A percentile compares a stretch with the other conserved stretches of the same genome.
phyloP scores from a whole-genome alignment of 2,329 filamentous ascomycete species.

The Colletotrichum caudatum region DNA sequence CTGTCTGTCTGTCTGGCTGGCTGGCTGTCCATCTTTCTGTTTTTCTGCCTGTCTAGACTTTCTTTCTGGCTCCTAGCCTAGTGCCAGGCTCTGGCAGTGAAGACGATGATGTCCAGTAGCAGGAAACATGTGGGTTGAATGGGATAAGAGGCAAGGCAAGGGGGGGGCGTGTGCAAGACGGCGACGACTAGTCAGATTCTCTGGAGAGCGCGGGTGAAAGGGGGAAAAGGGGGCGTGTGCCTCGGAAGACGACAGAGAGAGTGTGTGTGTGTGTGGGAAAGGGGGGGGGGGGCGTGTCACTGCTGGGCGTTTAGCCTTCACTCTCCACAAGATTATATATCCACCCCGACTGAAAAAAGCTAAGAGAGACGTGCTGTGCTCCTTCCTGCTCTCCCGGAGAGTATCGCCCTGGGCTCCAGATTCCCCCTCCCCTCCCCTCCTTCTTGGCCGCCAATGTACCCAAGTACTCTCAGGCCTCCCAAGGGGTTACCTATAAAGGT shows the following conservation, averaged over 20 bases:
- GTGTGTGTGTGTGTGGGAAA: not conserved
- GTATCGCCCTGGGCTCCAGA: not conserved
- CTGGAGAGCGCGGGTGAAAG: constrained; percentile 24
- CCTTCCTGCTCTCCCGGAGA: constrained; percentile 37
- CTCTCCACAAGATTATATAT: constrained; percentile 11
- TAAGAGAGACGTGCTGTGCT: constrained; percentile 39
- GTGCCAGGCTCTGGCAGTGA: not conserved
- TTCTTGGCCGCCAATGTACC: constrained; percentile 6
- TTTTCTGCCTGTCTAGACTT: not conserved
- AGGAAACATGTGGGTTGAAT: constrained; percentile 12
- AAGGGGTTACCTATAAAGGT: too few relatives aligned
- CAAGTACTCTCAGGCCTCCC: not conserved
- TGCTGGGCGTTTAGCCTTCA: constrained; percentile 16
- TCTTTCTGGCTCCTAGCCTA: not conserved
- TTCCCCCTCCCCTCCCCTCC: constrained; percentile 6
- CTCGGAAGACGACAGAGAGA: constrained; percentile 2
- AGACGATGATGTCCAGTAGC: constrained; percentile 11
- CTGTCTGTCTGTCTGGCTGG: too few relatives aligned
- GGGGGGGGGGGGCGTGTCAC: constrained; percentile 1
- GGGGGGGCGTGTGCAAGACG: not conserved
- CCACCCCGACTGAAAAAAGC: constrained; percentile 35
- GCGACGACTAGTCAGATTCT: constrained; percentile 9
- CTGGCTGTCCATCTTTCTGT: not conserved
- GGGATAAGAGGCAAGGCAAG: not conserved
- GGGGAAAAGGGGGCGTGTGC: constrained; percentile 19